Evolutionary conservation across 345 rosid genomes (phyloP), one percentile per base, ranked within the genome.

Genomic region (Lepidium aucheri): DNA sequence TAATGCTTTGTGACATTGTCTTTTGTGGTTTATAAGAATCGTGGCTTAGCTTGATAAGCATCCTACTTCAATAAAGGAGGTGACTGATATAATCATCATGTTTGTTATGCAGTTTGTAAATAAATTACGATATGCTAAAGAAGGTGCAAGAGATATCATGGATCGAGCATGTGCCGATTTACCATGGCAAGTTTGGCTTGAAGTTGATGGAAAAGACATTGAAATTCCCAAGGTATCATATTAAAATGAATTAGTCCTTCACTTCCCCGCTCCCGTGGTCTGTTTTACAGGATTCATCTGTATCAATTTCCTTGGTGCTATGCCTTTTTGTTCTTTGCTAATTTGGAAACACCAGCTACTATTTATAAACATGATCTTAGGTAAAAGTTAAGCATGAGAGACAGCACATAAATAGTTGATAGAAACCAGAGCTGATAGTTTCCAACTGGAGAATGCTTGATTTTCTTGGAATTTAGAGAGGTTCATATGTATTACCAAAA

Each of bases 141-240:
- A 89, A 83, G 96, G 96, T 41, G 96, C 92, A 10, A 86, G 82
- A 77, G 89, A 84, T 63, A 89, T 89, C 64, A 86, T 86, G 96
- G 96, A 86, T 75, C 78, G 96, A 79, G 82, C 96, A 55, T 86
- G 91, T 79, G 90, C 90, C 5, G 92, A 89, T 68, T 78, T 89
- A 70, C 92, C 96, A 33, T 83, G 90, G 96, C 86, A 89, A 56
- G 88, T 84, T 40, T 84, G 86, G 89, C 90, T 89, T 73, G 90
- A 89, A 83, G 96, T 89, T 45, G 96, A 89, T 72, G 96, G 92
- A 40, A 75, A 78, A 75, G 90, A 82, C 52, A 78, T 89, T 39
- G 84, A 81, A 55, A 85, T 89, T 22, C 96, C 96, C 13, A 82
- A 80, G 90, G 96, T 89, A 75, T 47, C 40, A 15, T 14, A 12